A percentile compares a stretch with the other conserved stretches of the same genome.
These are phyloP conservation scores for Boletus vermiculosoides DNA, from an alignment of 768 basidiomycete species.

Conservation along the genomic window DNA sequence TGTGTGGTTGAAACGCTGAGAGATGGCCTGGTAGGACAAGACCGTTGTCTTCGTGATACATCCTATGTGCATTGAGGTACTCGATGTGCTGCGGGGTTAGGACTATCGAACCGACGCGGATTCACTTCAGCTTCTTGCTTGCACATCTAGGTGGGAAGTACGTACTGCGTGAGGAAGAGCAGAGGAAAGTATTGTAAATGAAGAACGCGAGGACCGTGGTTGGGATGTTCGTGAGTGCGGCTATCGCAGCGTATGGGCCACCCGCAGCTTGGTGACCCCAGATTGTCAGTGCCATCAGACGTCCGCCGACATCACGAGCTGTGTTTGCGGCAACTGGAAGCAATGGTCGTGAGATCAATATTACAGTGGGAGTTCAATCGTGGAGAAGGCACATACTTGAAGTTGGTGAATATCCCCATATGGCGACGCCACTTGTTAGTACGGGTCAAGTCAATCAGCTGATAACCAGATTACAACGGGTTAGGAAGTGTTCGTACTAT, in stretches of 20 bases:
- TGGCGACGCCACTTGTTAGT: slow-evolving; percentile 46
- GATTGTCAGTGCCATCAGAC: slow-evolving; percentile 59
- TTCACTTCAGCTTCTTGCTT: slow-evolving; percentile 10
- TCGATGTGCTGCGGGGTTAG: slow-evolving; percentile 24
- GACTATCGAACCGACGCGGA: slow-evolving; percentile 12
- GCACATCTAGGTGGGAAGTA: slow-evolving; percentile 2
- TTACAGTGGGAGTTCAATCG: not conserved
- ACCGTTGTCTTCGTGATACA: slow-evolving; percentile 26
- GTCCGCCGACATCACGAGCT: slow-evolving; percentile 66
- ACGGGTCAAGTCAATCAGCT: not conserved
- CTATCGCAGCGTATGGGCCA: slow-evolving; percentile 56
- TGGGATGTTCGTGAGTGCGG: slow-evolving; percentile 65
- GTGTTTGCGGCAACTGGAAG: slow-evolving; percentile 57
- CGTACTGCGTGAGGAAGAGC: slow-evolving; percentile 59
- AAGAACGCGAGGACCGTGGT: slow-evolving; percentile 54
- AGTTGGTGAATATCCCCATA: slow-evolving; percentile 60
- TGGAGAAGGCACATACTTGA: slow-evolving; percentile 36
- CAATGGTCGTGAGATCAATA: not conserved
- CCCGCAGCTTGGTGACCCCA: slow-evolving; percentile 56
- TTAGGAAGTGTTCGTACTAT: slow-evolving; percentile 46
- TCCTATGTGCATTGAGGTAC: slow-evolving; percentile 22
- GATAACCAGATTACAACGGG: not conserved
- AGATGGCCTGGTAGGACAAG: slow-evolving; percentile 25
- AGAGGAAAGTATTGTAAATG: slow-evolving; percentile 56
- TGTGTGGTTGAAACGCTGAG: slow-evolving; percentile 10